phyloP scores from a whole-genome alignment of 306 rosid genomes.

The Trifolium subterraneum region DNA sequence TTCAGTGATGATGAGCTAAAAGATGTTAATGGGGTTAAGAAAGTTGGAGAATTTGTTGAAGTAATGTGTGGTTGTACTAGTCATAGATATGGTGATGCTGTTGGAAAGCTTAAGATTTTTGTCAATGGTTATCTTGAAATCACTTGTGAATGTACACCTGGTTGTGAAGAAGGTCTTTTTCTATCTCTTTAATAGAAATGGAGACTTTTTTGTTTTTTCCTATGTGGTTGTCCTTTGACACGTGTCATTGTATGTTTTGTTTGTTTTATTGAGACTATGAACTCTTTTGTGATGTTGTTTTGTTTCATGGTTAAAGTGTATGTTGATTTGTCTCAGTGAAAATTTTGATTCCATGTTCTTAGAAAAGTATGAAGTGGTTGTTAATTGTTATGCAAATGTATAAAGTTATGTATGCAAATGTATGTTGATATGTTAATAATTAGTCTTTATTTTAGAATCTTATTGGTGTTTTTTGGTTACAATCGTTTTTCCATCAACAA shows the following conservation, averaged over 20 bases:
- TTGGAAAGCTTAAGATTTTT: constrained; percentile 98
- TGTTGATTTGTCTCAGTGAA: neutral
- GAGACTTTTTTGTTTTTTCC: neutral
- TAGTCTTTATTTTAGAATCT: neutral
- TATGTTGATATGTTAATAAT: too few relatives aligned
- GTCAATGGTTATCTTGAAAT: constrained; percentile 82
- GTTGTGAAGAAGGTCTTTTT: constrained; percentile 85
- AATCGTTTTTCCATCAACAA: constrained; percentile 15
- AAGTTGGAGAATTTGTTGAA: constrained; percentile 71
- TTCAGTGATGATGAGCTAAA: constrained; percentile 87
- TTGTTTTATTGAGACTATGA: constrained; percentile 13
- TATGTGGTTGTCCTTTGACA: constrained; percentile 47
- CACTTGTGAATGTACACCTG: constrained; percentile 97
- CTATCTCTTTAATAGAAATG: constrained; percentile 31
- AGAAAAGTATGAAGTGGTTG: constrained; percentile 6
- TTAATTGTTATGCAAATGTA: constrained; percentile 30
- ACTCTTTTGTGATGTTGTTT: constrained; percentile 37
- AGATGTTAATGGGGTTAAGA: constrained; percentile 83
- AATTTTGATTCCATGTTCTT: neutral
- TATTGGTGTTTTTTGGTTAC: constrained; percentile 7
- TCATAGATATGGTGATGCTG: constrained; percentile 95
- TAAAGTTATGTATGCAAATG: neutral
- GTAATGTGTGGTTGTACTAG: constrained; percentile 97
- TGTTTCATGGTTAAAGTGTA: neutral
- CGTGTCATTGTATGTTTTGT: constrained; percentile 45